Percentiles rank a stretch among this genome's conserved stretches.
phyloP scores from a whole-genome alignment of 176 grass and related monocot species.

The Cenchrus americanus region DNA sequence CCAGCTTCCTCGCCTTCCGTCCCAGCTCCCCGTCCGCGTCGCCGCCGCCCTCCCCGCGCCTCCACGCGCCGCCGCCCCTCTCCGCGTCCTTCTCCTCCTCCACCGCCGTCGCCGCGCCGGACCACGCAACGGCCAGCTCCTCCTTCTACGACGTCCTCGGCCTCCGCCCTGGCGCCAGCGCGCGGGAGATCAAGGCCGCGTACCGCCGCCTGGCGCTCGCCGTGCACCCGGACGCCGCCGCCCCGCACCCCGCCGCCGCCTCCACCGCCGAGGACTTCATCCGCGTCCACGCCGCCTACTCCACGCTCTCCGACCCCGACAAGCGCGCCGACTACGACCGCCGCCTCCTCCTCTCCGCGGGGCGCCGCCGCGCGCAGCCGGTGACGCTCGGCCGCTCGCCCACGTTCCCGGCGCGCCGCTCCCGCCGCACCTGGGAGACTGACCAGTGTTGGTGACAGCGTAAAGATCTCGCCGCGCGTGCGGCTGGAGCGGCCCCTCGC shows the following conservation, averaged over 20 bases:
- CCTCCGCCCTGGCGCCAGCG: constrained; percentile 50
- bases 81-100: constrained; percentile 37
- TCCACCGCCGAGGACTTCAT: constrained; percentile 64
- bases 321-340: constrained; percentile 72
- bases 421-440: constrained; percentile 70
- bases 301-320: constrained; percentile 60
- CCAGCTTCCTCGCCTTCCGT: constrained; percentile 46
- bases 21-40: constrained; percentile 18
- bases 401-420: constrained; percentile 41
- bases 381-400: constrained; percentile 30
- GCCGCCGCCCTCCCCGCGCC: constrained; percentile 19
- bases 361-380: neutral
- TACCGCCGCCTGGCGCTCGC: constrained; percentile 64
- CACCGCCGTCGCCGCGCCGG: neutral
- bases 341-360: constrained; percentile 34
- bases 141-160: constrained; percentile 72
- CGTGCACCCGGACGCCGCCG: constrained; percentile 61
- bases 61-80: constrained; percentile 21
- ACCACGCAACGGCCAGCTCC: constrained; percentile 11
- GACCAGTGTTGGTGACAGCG: constrained; percentile 68
- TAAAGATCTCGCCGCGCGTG: neutral
- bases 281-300: constrained; percentile 69
- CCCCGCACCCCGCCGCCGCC: constrained; percentile 6
- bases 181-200: constrained; percentile 61
- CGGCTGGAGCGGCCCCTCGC: neutral